These are phyloP conservation scores for Nakataea oryzae DNA, from an alignment of 2,329 filamentous ascomycete species.

Conservation along the genomic window DNA sequence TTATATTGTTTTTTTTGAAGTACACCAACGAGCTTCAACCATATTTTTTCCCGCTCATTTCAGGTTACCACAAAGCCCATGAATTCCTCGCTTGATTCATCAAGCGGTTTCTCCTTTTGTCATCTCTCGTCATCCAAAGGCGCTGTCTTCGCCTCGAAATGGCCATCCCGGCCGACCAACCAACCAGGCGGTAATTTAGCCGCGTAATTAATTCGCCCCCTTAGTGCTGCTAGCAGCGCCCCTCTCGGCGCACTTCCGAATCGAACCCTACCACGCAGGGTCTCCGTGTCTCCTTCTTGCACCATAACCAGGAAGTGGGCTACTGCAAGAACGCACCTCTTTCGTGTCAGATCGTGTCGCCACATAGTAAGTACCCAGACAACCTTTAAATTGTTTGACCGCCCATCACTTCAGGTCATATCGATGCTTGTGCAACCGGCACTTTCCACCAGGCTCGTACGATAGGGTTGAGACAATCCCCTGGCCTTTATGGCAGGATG, in stretches of 20 bases:
- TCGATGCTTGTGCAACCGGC: neutral
- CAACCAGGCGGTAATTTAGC: neutral
- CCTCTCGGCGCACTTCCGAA: neutral
- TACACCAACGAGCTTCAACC: neutral
- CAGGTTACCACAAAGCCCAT: neutral
- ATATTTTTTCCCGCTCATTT: neutral
- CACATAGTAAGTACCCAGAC: neutral
- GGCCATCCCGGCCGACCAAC: neutral
- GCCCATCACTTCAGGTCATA: neutral
- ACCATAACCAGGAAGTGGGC: neutral
- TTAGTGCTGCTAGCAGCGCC: neutral
- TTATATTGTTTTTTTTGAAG: neutral
- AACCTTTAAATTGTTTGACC: neutral
- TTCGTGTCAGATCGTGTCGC: neutral
- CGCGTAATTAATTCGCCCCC: no score
- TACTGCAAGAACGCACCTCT: neutral
- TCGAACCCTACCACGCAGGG: neutral
- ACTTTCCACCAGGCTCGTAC: neutral
- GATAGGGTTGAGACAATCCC: neutral
- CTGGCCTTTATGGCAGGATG: neutral
- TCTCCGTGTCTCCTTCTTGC: neutral
- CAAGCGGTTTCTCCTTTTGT: neutral
- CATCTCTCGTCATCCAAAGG: neutral
- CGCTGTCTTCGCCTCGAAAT: neutral
- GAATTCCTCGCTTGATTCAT: neutral